phyloP scores from a whole-genome alignment of 1,139 yeast genomes.

The Yamadazyma conglobata region DNA sequence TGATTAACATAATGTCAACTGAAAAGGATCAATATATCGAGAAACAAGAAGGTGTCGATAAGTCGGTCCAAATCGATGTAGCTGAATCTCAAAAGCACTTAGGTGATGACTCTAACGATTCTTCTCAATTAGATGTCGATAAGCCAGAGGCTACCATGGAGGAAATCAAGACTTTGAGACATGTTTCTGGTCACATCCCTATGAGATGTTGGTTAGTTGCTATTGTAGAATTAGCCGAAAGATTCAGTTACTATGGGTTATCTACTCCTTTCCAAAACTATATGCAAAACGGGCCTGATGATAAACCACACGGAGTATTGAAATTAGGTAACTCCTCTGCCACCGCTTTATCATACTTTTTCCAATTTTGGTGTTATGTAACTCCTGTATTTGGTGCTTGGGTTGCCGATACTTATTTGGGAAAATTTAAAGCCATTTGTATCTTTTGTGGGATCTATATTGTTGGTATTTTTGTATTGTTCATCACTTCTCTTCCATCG shows the following conservation, averaged over 20 bases:
- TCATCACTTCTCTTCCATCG: constrained; percentile 68
- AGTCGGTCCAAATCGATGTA: not conserved
- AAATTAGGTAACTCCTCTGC: constrained; percentile 63
- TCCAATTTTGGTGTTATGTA: constrained; percentile 80
- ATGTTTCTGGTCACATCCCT: constrained; percentile 40
- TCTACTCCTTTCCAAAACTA: constrained; percentile 76
- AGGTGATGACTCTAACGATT: no score
- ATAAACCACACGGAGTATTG: constrained; percentile 58
- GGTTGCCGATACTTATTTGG: constrained; percentile 70
- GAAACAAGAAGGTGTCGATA: constrained; percentile 2
- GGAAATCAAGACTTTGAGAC: constrained; percentile 39
- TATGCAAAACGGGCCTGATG: constrained; percentile 53
- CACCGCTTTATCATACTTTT: constrained; percentile 69
- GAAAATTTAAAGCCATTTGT: constrained; percentile 68
- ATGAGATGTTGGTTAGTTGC: constrained; percentile 67
- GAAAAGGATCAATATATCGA: constrained; percentile 1
- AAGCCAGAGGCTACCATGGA: constrained; percentile 33
- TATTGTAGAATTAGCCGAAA: constrained; percentile 74
- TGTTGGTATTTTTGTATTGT: constrained; percentile 59
- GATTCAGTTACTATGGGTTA: constrained; percentile 82
- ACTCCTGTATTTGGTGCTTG: constrained; percentile 80
- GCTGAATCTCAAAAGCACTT: constrained; percentile 2
- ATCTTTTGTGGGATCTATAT: constrained; percentile 59
- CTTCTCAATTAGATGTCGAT: constrained; percentile 17
- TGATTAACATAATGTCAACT: constrained; percentile 1